phyloP scores from a whole-genome alignment of 139 green algal genomes.

The Nannochloris sp. region DNA sequence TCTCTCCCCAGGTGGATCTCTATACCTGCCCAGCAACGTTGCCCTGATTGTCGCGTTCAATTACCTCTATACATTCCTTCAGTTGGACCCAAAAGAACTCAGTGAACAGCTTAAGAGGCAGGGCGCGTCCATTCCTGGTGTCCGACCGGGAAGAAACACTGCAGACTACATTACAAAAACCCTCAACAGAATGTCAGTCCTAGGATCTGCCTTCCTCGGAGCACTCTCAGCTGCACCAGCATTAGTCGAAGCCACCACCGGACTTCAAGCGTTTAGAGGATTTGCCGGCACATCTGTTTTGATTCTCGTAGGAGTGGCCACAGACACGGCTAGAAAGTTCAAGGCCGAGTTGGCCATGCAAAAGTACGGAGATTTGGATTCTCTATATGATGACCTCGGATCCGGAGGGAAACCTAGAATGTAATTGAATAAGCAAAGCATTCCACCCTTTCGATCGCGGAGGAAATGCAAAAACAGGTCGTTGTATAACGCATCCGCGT shows the following conservation, averaged over 20 bases:
- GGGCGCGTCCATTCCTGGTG: conserved; percentile 78
- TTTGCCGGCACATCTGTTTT: conserved; percentile 95
- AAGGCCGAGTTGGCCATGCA: conserved; percentile 82
- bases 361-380: conserved; percentile 77
- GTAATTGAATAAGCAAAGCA: too few relatives aligned
- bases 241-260: conserved; percentile 73
- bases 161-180: conserved; percentile 85
- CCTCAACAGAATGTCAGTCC: conserved; percentile 84
- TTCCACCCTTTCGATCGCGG: too few relatives aligned
- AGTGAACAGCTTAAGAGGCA: conserved; percentile 89
- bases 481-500: too few relatives aligned
- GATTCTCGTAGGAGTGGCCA: conserved; percentile 80
- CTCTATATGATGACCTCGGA: conserved; percentile 35
- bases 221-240: conserved; percentile 75
- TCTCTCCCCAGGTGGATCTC: conserved; percentile 61
- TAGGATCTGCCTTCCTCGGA: conserved; percentile 89
- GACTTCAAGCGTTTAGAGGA: conserved; percentile 78
- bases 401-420: too few relatives aligned
- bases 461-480: too few relatives aligned
- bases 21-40: conserved; percentile 84
- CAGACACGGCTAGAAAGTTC: conserved; percentile 86
- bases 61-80: conserved; percentile 99
- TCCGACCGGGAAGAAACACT: conserved; percentile 82
- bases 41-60: conserved; percentile 97
- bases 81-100: conserved; percentile 96